Evolutionary conservation across 2,329 filamentous ascomycete genomes (phyloP), one percentile per base, ranked within the genome.

Genomic region (Exserohilum turcica): DNA sequence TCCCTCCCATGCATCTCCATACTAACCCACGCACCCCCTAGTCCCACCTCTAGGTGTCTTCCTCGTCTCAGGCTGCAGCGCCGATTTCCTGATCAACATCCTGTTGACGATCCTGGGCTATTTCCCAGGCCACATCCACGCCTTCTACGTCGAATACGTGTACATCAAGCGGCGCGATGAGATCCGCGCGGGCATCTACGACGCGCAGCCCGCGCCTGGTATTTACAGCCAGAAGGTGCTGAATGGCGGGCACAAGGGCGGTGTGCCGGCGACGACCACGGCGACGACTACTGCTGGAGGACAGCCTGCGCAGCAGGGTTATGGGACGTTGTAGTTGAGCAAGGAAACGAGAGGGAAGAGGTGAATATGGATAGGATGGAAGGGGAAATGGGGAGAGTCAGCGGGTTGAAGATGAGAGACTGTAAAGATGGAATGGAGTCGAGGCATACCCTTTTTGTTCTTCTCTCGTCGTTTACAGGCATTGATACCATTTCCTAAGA

Each of bases 21-120:
- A 21, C 37, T 47, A 45, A 45, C n/a, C n/a, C n/a, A n/a, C n/a
- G n/a, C 19, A 24, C 13, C 19, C 74, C 94, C 92, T 72, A 63
- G 91, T 96, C 63, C 92, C 92, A 52, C 92, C 92, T 74, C 79
- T 96, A 49, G 92, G 92, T 80, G 92, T 96, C 75, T 94, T 96
- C 84, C 89, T 96, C 66, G 92, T 96, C 87, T 86, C 89, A 67
- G 92, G 92, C 70, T 96, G 92, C 80, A 88, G 88, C 74, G 86
- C 87, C 64, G 90, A 96, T 75, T 82, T 96, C 71, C 82, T 93
- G 78, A 95, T 96, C 85, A 96, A 95, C 87, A 90, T 96, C 77
- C 83, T 92, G 71, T 80, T 95, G 78, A 95, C 91, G 66, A 64
- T 72, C 50, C 65, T 75, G 16, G 72, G 75, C 71, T 77, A 79